These are phyloP conservation scores for Hirschfeldia incana DNA, from an alignment of 345 rosid genomes.

Conservation along the genomic window DNA sequence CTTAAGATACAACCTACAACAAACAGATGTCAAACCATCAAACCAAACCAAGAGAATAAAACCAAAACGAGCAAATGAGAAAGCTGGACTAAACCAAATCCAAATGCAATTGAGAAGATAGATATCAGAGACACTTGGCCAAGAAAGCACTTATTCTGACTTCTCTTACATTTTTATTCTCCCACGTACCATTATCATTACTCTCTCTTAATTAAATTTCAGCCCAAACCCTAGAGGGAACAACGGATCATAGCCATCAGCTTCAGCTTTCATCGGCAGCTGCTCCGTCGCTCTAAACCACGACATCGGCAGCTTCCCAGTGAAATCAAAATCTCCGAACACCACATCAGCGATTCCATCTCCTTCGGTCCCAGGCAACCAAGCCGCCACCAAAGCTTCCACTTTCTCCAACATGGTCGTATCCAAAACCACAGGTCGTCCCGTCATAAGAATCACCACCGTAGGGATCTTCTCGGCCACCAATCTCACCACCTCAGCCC, in stretches of 20 bases:
- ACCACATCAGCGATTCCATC: slow-evolving; percentile 17
- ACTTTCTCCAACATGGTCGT: slow-evolving; percentile 53
- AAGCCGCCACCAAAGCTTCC: slow-evolving; percentile 56
- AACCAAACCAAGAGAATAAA: no score
- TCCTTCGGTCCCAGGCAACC: slow-evolving; percentile 33
- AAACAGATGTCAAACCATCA: no score
- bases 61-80: neutral
- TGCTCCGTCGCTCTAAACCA: slow-evolving; percentile 38
- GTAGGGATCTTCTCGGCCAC: slow-evolving; percentile 65
- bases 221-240: slow-evolving; percentile 18
- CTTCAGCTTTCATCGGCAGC: slow-evolving; percentile 47
- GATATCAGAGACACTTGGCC: neutral
- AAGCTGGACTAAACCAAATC: slow-evolving; percentile 2
- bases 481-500: slow-evolving; percentile 45
- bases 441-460: slow-evolving; percentile 59
- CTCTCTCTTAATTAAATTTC: neutral
- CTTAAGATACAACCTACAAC: no score
- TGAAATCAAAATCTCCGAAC: slow-evolving; percentile 33
- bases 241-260: slow-evolving; percentile 52
- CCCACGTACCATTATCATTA: neutral
- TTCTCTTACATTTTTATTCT: neutral
- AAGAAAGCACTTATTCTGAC: neutral
- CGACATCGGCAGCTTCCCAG: slow-evolving; percentile 14
- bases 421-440: slow-evolving; percentile 67
- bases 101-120: neutral